phyloP scores from a whole-genome alignment of 441 rosid species.

The Daphne laureola region DNA sequence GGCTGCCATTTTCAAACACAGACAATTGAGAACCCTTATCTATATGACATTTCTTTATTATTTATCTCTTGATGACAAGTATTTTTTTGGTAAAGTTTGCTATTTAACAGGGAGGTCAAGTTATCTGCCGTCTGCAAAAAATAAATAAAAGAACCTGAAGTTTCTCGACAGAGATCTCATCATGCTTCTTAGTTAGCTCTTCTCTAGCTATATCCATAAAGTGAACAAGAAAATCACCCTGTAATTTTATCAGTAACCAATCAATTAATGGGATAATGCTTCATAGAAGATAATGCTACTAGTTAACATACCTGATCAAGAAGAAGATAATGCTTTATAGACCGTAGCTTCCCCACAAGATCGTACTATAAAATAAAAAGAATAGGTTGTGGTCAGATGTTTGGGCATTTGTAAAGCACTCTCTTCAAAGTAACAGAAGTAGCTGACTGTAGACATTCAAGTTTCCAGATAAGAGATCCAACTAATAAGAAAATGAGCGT shows the following conservation, averaged over 20 bases:
- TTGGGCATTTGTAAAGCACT: constrained; percentile 12
- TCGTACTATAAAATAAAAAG: constrained; percentile 56
- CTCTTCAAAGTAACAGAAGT: constrained; percentile 1
- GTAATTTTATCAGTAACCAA: constrained; percentile 15
- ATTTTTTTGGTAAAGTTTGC: background rate
- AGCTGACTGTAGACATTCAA: constrained; percentile 8
- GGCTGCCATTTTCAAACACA: constrained; percentile 38
- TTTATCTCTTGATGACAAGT: background rate
- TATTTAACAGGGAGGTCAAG: constrained; percentile 6
- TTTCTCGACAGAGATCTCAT: constrained; percentile 84
- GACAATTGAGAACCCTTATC: constrained; percentile 16
- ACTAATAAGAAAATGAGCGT: constrained; percentile 1
- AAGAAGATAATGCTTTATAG: constrained; percentile 95
- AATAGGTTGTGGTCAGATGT: constrained; percentile 13
- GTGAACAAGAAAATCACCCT: constrained; percentile 98
- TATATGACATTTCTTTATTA: background rate
- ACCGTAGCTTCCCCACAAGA: constrained; percentile 79
- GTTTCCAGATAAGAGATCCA: background rate
- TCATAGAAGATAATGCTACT: no score
- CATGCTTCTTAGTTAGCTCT: constrained; percentile 74
- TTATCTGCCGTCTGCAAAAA: constrained; percentile 8
- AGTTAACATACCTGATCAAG: constrained; percentile 81
- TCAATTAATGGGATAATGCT: no score
- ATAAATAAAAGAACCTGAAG: constrained; percentile 54
- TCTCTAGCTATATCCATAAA: constrained; percentile 98